Evolutionary conservation across 2,329 filamentous ascomycete species (phyloP), one percentile per base, ranked within the genome.

Genomic region (Furcasterigmium furcatum): DNA sequence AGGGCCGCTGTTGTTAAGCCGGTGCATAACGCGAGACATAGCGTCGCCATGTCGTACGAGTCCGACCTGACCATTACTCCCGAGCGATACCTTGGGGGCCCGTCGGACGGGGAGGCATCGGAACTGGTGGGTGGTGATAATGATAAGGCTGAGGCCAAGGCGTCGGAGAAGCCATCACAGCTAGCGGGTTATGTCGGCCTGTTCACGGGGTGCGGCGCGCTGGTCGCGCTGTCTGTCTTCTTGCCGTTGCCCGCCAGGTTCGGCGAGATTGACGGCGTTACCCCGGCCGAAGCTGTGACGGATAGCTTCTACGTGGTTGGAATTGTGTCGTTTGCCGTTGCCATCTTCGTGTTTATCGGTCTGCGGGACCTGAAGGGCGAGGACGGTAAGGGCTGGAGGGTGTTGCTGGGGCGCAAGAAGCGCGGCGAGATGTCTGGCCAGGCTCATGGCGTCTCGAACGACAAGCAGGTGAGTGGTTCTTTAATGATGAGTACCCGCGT

Each of bases 251-350:
- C 94, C 0, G 86, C 90, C 3, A 78, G 79, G 27, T 95, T 97
- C 59, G 76, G 76, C 21, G 80, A 85, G 57, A 74, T 84, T 22
- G 74, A 83, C 34, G 88, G 86, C n/a, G 74, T 87, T 9, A 86
- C 84, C 1, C 84, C 87, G 18, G 83, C 80, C 2, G 71, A 87
- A 53, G 88, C 92, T 2, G 83, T 99, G 9, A 82, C 84, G 22
- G 80, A 87, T 58, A 91, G 88, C 60, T 99, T 94, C 68, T 96
- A 96, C 58, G 78, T 94, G 8, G 92, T 97, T 4, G 88, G 85
- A 1, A 63, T 64, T 2, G 74, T 96, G 9, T 80, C 94, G 1
- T 62, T 96, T 10, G 50, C 80, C 0, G 84, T 97, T 4, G 84
- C 88, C 10, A 54, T 86, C 3, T 82, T 85, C 51, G 94, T 92